Evolutionary conservation across 2,329 filamentous ascomycete genomes (phyloP).

Genomic region (Colletotrichum sp.): DNA sequence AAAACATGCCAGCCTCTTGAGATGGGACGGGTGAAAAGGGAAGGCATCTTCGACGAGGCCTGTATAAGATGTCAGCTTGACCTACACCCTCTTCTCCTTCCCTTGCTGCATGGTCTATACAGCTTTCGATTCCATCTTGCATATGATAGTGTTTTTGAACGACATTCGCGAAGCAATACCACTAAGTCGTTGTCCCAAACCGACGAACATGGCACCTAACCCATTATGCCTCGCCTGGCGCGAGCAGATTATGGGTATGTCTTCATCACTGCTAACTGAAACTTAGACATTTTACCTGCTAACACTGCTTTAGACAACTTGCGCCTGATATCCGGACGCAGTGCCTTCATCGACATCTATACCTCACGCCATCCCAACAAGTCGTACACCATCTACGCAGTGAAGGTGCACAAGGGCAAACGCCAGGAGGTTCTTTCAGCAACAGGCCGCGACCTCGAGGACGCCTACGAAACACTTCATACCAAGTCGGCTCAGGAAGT

Average conservation of each 20-base stretch:
- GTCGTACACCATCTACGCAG: slow-evolving; percentile 66
- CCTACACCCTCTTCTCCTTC: background rate
- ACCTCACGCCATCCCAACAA: slow-evolving; percentile 13
- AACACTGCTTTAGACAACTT: slow-evolving; percentile 6
- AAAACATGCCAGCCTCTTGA: background rate
- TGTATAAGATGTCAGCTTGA: slow-evolving; percentile 1
- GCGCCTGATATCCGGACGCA: slow-evolving; percentile 10
- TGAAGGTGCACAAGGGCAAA: slow-evolving; percentile 81
- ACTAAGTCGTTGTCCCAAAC: background rate
- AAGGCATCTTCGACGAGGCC: background rate
- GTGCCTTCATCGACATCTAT: slow-evolving; percentile 11
- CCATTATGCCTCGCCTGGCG: slow-evolving; percentile 12
- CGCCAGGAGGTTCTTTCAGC: slow-evolving; percentile 52
- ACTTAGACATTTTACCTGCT: background rate
- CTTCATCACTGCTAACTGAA: background rate
- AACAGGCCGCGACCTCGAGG: slow-evolving; percentile 29
- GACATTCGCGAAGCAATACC: background rate
- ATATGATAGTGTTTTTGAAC: slow-evolving; percentile 2
- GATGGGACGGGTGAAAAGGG: background rate
- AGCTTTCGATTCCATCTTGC: background rate
- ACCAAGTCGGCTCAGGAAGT: slow-evolving; percentile 41
- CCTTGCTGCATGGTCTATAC: background rate
- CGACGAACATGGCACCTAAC: slow-evolving; percentile 3
- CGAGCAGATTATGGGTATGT: slow-evolving; percentile 13
- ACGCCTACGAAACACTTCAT: slow-evolving; percentile 42